Evolutionary conservation across 495 filamentous ascomycete species (phyloP).

Genomic region (Lophiostoma macrostomum): DNA sequence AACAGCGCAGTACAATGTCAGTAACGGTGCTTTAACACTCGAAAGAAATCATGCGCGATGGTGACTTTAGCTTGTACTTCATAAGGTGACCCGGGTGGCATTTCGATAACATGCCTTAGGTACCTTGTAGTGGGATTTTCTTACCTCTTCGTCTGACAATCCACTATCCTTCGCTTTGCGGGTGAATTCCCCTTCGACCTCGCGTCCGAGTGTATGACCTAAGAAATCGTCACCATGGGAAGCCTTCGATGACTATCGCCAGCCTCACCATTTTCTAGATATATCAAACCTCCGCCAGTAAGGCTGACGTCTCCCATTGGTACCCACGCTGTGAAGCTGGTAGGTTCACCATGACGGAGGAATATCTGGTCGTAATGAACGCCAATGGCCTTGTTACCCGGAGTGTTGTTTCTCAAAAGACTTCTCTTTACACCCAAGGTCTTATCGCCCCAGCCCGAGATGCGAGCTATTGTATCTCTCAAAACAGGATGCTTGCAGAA

Average conservation of each 20-base stretch:
- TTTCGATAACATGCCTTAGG: too few relatives aligned
- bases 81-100: too few relatives aligned
- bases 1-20: too few relatives aligned
- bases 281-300: constrained; percentile 60
- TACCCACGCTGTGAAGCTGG: constrained; percentile 61
- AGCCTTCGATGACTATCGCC: background rate
- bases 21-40: too few relatives aligned
- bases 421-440: constrained; percentile 42
- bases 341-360: constrained; percentile 56
- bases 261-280: constrained; percentile 49
- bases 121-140: too few relatives aligned
- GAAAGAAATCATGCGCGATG: too few relatives aligned
- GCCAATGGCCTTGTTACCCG: constrained; percentile 56
- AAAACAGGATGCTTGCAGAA: constrained; percentile 56
- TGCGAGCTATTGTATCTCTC: constrained; percentile 50
- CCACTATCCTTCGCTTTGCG: constrained; percentile 27
- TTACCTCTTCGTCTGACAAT: constrained; percentile 31
- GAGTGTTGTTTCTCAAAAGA: constrained; percentile 56
- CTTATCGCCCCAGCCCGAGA: constrained; percentile 55
- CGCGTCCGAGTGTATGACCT: constrained; percentile 30
- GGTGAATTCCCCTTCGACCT: constrained; percentile 33
- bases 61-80: too few relatives aligned
- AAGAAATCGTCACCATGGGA: background rate
- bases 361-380: constrained; percentile 69
- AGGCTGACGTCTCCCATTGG: constrained; percentile 59